phyloP scores from a whole-genome alignment of 2,329 filamentous ascomycete genomes.

The Xylariales sp. region DNA sequence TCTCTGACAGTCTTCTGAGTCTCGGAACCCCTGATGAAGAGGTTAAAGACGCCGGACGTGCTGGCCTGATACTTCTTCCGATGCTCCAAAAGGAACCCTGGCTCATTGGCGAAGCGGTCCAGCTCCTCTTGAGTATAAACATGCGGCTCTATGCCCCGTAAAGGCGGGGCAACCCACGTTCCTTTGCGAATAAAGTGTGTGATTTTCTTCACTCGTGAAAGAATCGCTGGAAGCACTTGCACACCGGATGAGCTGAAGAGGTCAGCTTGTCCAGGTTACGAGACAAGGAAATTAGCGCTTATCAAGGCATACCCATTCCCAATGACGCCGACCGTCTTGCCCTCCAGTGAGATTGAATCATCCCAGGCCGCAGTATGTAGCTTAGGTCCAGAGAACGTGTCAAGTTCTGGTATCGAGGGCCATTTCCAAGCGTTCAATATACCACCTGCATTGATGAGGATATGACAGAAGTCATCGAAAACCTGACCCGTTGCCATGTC shows the following conservation, averaged over 20 bases:
- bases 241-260: no score
- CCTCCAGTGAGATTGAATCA: constrained; percentile 39
- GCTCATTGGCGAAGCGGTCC: background rate
- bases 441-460: constrained; percentile 1
- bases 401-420: constrained; percentile 46
- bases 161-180: constrained; percentile 1
- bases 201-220: background rate
- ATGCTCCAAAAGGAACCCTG: no score
- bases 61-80: no score
- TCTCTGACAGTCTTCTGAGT: no score
- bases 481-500: background rate
- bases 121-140: background rate
- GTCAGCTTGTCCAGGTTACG: no score
- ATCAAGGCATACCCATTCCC: no score
- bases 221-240: constrained; percentile 3
- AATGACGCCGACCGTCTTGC: constrained; percentile 47
- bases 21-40: no score
- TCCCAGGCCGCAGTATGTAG: constrained; percentile 55
- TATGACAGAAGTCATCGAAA: background rate
- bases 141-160: background rate
- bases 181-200: background rate
- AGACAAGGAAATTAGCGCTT: no score
- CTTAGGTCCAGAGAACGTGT: constrained; percentile 46
- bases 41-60: no score
- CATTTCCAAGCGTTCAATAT: constrained; percentile 32